These are phyloP conservation scores for Scedosporium dehoogii DNA, from an alignment of 2,329 filamentous ascomycete species.

Conservation along the genomic window DNA sequence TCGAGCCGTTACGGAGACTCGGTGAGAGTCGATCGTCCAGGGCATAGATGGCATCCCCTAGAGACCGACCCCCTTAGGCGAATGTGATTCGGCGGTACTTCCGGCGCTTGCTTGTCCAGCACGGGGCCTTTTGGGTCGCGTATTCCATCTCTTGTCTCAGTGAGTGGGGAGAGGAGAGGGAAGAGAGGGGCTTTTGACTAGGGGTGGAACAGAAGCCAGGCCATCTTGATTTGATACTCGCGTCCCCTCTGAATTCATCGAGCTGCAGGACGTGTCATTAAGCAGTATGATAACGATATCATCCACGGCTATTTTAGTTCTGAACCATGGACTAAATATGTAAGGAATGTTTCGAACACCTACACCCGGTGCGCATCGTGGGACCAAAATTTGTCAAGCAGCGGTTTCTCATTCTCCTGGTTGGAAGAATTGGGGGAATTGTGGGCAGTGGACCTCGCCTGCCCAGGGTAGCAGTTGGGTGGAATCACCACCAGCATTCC, in stretches of 20 bases:
- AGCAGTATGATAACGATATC: not conserved
- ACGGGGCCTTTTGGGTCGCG: not conserved
- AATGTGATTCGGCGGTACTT: not conserved
- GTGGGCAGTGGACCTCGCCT: not conserved
- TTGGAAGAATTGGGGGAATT: too few species aligned
- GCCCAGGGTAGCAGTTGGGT: too few species aligned
- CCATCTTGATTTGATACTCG: not conserved
- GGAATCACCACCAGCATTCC: not conserved
- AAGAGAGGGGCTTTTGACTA: not conserved
- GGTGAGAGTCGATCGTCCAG: not conserved
- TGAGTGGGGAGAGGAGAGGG: not conserved
- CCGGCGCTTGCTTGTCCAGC: not conserved
- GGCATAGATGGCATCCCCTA: not conserved
- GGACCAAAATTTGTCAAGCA: not conserved
- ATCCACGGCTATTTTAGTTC: slow-evolving; percentile 1
- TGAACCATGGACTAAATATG: not conserved
- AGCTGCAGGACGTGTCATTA: not conserved
- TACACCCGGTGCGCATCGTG: not conserved
- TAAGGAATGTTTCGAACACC: slow-evolving; percentile 2
- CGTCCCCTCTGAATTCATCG: not conserved
- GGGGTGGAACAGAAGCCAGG: not conserved
- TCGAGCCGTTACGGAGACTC: not conserved
- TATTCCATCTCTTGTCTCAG: not conserved
- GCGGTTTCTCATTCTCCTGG: not conserved
- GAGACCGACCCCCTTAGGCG: not conserved